phyloP scores from a whole-genome alignment of 2,329 filamentous ascomycete species.

The Mycosphaerella sp. region DNA sequence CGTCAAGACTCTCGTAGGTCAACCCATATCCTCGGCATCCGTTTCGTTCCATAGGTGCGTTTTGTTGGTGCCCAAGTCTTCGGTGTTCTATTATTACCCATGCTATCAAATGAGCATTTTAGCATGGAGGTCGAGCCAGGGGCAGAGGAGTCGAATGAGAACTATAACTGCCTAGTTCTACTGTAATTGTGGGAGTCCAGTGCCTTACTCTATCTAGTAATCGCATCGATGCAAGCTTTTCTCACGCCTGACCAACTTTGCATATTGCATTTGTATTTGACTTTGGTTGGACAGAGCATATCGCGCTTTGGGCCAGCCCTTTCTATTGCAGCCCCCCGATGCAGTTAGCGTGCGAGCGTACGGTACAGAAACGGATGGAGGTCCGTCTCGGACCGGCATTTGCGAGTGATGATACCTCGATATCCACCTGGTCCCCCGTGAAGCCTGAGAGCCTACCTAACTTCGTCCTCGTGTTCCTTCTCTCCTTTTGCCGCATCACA shows the following conservation, averaged over 20 bases:
- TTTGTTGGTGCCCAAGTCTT: too few relatives aligned
- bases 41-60: too few relatives aligned
- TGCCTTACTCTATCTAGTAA: constrained; percentile 1
- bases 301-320: constrained; percentile 1
- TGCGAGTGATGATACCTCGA: not conserved
- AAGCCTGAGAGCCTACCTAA: too few relatives aligned
- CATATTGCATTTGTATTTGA: not conserved
- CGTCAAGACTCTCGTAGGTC: too few relatives aligned
- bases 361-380: not conserved
- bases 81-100: too few relatives aligned
- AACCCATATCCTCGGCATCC: too few relatives aligned
- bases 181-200: not conserved
- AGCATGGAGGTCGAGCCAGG: too few relatives aligned
- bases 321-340: constrained; percentile 2
- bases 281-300: not conserved
- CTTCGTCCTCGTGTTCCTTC: too few relatives aligned
- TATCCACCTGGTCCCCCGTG: not conserved
- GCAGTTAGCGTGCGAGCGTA: not conserved
- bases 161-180: too few relatives aligned
- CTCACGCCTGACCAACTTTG: not conserved
- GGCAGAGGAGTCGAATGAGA: too few relatives aligned
- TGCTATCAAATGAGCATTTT: too few relatives aligned
- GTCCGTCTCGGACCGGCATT: not conserved
- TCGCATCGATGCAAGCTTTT: not conserved
- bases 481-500: not conserved